Evolutionary conservation across 2,329 filamentous ascomycete species (phyloP).

Genomic region (Mycosphaerella sp.): DNA sequence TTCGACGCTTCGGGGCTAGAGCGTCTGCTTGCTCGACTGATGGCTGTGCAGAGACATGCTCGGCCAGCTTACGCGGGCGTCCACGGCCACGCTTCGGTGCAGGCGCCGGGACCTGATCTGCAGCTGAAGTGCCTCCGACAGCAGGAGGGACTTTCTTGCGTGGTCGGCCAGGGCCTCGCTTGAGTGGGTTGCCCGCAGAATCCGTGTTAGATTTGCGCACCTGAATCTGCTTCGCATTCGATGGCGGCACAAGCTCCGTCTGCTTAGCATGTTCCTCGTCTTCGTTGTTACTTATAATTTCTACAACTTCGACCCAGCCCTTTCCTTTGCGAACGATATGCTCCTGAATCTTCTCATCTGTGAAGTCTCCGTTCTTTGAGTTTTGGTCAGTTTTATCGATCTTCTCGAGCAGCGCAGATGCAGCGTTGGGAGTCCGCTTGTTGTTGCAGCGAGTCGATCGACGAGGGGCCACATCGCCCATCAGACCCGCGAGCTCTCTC

Average conservation of each 20-base stretch:
- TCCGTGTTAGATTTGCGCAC: background rate
- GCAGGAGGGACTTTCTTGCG: background rate
- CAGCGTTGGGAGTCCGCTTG: background rate
- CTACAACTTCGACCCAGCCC: constrained; percentile 20
- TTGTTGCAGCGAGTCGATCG: background rate
- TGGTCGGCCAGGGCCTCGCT: constrained; percentile 2
- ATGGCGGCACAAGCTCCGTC: background rate
- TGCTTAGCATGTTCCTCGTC: background rate
- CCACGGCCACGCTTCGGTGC: background rate
- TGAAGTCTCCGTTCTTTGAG: background rate
- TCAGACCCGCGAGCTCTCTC: background rate
- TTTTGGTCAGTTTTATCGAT: background rate
- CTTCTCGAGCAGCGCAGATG: background rate
- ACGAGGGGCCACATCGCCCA: background rate
- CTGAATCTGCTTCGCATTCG: background rate
- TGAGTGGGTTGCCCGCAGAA: background rate
- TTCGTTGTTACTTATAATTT: background rate
- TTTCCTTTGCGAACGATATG: constrained; percentile 15
- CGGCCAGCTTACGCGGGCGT: background rate
- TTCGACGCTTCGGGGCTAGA: constrained; percentile 1
- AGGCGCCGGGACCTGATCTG: background rate
- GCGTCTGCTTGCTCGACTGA: constrained; percentile 1
- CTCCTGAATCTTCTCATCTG: constrained; percentile 12
- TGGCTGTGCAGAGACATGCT: background rate
- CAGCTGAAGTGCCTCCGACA: background rate